These are phyloP conservation scores for Setaria italica DNA, from an alignment of 202 grass and related monocot genomes.

Conservation along the genomic window DNA sequence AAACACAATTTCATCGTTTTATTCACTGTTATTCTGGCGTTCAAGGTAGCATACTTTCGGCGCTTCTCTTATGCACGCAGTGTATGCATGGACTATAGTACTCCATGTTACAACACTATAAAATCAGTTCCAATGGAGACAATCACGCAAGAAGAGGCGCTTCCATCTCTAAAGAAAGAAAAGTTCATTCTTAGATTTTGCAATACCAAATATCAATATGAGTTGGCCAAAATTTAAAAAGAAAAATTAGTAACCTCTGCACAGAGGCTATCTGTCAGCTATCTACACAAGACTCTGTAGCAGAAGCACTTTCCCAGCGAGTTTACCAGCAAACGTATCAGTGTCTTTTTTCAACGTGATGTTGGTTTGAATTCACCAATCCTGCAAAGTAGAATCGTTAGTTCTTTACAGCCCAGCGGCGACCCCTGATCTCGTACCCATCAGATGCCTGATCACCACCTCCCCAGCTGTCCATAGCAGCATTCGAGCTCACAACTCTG, in stretches of 20 bases:
- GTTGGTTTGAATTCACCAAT: slow-evolving; percentile 35
- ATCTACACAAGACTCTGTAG: slow-evolving; percentile 20
- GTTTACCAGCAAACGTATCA: not conserved
- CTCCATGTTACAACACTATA: not conserved
- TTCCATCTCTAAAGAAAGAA: slow-evolving; percentile 5
- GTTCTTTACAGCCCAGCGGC: slow-evolving; percentile 76
- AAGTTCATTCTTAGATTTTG: not conserved
- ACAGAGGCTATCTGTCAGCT: slow-evolving; percentile 35
- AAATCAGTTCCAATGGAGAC: not conserved
- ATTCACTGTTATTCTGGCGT: not conserved
- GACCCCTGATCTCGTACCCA: slow-evolving; percentile 78
- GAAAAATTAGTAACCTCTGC: slow-evolving; percentile 25
- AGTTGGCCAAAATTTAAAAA: not conserved
- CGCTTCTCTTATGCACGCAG: not conserved
- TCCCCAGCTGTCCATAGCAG: slow-evolving; percentile 59
- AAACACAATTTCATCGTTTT: not conserved
- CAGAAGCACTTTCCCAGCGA: slow-evolving; percentile 24
- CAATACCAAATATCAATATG: slow-evolving; percentile 4
- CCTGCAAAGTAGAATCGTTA: slow-evolving; percentile 38
- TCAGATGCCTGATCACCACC: slow-evolving; percentile 69
- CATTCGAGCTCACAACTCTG: slow-evolving; percentile 42
- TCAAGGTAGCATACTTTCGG: not conserved
- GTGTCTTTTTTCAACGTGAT: not conserved
- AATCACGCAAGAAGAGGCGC: not conserved
- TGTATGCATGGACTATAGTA: not conserved